Evolutionary conservation across 2,329 filamentous ascomycete species (phyloP), one percentile per base, ranked within the genome.

Genomic region (Nothophoma quercina): DNA sequence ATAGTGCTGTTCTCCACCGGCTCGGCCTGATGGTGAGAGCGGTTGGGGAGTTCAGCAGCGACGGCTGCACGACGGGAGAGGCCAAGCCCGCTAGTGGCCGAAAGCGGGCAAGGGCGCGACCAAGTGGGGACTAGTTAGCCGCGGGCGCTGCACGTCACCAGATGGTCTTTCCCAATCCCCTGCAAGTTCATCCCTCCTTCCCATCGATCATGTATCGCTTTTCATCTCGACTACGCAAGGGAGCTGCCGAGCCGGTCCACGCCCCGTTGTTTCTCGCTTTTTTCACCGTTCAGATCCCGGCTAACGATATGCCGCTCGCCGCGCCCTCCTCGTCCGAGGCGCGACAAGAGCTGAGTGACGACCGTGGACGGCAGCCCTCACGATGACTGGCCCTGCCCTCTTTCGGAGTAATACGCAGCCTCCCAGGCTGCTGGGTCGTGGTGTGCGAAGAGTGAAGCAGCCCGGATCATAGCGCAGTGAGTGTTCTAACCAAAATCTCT

Each of bases 401-500:
- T 70, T 72, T 72, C 63, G 69, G 70, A 68, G 63, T 46, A 60
- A 68, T 71, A 70, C 67, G 70, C 70, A 73, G 68, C 45, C 51
- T 40, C 51, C 69, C 71, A 60, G 34, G 16, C 60, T 61, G 60
- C 56, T 67, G 70, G 71, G 69, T 62, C 63, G 41, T 40, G 12
- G 46, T 66, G 57, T 63, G 60, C 51, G 58, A 53, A 61, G 54
- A 58, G 50, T 50, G 54, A 60, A 51, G 59, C 59, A 49, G 61
- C 63, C 67, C 64, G 65, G 63, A 65, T 67, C 61, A 67, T 69
- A 69, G 69, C 67, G 62, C 56, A 51, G 54, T 55, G 44, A 54
- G 41, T 47, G 51, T 56, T 60, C 62, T 60, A 63, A 54, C 61
- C 59, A 51, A 55, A 62, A 53, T 44, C 39, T 57, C 56, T 53